Percentiles rank a stretch among this genome's conserved stretches.
These are phyloP conservation scores for Komagataella phaffii DNA, from an alignment of 805 yeast genomes.

Conservation along the genomic window DNA sequence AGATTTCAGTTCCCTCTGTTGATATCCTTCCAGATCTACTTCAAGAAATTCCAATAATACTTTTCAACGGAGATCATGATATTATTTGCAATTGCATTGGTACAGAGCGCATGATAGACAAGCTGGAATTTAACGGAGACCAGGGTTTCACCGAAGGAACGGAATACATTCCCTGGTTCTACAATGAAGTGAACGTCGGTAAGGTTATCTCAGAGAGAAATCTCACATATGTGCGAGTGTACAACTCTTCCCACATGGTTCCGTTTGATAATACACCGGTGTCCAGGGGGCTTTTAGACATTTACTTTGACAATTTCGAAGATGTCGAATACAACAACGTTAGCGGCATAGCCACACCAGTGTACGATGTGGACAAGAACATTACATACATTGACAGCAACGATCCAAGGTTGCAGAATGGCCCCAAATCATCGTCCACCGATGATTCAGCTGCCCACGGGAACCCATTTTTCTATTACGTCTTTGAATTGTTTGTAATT, in stretches of 20 bases:
- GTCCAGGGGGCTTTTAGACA: constrained; percentile 59
- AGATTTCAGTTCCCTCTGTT: constrained; percentile 44
- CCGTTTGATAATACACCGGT: constrained; percentile 68
- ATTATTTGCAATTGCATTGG: constrained; percentile 79
- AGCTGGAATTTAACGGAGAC: constrained; percentile 52
- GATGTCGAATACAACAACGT: constrained; percentile 8
- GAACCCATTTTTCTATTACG: constrained; percentile 7
- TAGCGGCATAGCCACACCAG: constrained; percentile 13
- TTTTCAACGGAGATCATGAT: constrained; percentile 84
- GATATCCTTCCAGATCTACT: constrained; percentile 55
- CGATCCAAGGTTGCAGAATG: constrained; percentile 1
- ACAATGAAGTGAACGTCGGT: constrained; percentile 25
- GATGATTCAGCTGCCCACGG: constrained; percentile 2
- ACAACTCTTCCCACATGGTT: constrained; percentile 85
- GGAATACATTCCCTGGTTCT: constrained; percentile 25
- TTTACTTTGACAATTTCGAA: constrained; percentile 21
- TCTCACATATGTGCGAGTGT: constrained; percentile 62
- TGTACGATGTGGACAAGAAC: constrained; percentile 10
- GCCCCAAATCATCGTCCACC: constrained; percentile 1
- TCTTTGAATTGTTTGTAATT: constrained; percentile 12
- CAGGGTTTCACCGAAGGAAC: constrained; percentile 33
- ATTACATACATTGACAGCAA: constrained; percentile 3
- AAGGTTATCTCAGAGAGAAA: constrained; percentile 40
- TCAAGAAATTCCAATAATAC: constrained; percentile 42
- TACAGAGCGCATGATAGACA: constrained; percentile 48